Evolutionary conservation across 345 rosid species (phyloP), one percentile per base, ranked within the genome.

Genomic region (Lepidium aucheri): DNA sequence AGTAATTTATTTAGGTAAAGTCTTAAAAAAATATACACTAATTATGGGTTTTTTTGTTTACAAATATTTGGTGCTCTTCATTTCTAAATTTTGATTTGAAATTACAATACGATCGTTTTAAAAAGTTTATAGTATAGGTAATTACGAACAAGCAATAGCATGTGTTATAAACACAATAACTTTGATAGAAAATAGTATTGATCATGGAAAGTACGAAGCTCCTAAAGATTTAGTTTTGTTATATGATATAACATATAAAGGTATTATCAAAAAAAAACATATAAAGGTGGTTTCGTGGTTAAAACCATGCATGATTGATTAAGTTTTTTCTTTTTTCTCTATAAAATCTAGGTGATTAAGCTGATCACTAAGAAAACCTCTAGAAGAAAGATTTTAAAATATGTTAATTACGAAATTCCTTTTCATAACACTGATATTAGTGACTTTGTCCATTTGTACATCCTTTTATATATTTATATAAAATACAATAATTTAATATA

Each of bases 171-270:
- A 15, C 38, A 26, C 9, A 32, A 32, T 18, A 43, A 22, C 8
- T 33, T 55, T 67, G 64, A 26, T 36, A 13, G 36, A 68, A 47
- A 13, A 68, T 68, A 68, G 50, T 68, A 47, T 40, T 68, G 46
- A 28, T 36, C 41, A 47, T 68, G 51, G 41, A 68, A 68, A 57
- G 41, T 30, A 57, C 47, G 41, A 22, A 57, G 9, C 50, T 68
- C 22, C 11, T 11, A 57, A 13, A 68, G 57, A 32, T 58, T 39
- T 55, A n/a, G 44, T 65, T 7, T 9, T 33, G n/a, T n/a, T n/a
- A n/a, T n/a, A n/a, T n/a, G n/a, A n/a, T n/a, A n/a, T n/a, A n/a
- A n/a, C n/a, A n/a, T n/a, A n/a, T n/a, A n/a, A n/a, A n/a, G n/a
- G n/a, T n/a, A n/a, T n/a, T n/a, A n/a, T n/a, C n/a, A n/a, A n/a